Evolutionary conservation across 495 filamentous ascomycete genomes (phyloP).

Genomic region (Trichoderma parareesei): DNA sequence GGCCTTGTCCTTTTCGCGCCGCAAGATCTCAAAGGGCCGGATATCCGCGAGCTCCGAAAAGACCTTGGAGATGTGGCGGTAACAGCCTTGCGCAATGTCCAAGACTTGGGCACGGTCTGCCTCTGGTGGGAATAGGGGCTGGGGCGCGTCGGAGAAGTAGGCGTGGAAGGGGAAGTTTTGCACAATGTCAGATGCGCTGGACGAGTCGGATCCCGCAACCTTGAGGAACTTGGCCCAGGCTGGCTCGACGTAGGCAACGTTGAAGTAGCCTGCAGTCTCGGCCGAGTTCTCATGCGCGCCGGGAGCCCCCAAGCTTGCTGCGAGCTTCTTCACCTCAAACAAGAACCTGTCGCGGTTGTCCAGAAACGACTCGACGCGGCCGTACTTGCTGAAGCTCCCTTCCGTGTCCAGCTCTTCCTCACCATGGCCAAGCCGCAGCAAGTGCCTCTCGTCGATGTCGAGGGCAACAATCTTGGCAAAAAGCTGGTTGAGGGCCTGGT

Average conservation of each 20-base stretch:
- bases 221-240: conserved; percentile 84
- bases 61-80: conserved; percentile 83
- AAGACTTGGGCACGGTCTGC: conserved; percentile 58
- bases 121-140: conserved; percentile 66
- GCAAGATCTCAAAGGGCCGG: conserved; percentile 87
- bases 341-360: conserved; percentile 76
- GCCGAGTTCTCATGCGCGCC: conserved; percentile 92
- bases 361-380: conserved; percentile 90
- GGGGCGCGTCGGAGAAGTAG: conserved; percentile 84
- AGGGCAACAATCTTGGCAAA: conserved; percentile 94
- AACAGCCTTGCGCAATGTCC: conserved; percentile 77
- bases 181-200: conserved; percentile 51
- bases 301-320: conserved; percentile 70
- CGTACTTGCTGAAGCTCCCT: conserved; percentile 85
- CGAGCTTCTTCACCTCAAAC: conserved; percentile 78
- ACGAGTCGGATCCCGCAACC: conserved; percentile 37
- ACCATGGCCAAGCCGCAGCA: conserved; percentile 86
- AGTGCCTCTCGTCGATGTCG: conserved; percentile 92
- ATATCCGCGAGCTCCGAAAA: conserved; percentile 92
- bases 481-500: conserved; percentile 96
- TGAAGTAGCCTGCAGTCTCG: conserved; percentile 96
- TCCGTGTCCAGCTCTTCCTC: conserved; percentile 89
- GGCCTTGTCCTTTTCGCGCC: conserved; percentile 78
- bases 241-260: conserved; percentile 80
- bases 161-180: conserved; percentile 80